phyloP scores from a whole-genome alignment of 2,329 filamentous ascomycete species.

The Paramyrothecium roridum region DNA sequence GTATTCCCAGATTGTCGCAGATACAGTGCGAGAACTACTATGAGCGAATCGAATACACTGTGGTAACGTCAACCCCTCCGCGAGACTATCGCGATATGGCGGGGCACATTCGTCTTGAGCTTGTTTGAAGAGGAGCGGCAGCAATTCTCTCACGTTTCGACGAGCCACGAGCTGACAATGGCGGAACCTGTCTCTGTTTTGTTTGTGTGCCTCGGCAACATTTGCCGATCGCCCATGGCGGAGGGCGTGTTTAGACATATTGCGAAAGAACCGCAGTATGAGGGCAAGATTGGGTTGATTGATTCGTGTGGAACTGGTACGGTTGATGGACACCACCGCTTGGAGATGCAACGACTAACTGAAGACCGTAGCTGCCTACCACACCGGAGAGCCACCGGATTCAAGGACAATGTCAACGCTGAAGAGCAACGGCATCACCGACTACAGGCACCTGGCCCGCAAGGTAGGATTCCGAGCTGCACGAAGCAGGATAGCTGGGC shows the following conservation, averaged over 20 bases:
- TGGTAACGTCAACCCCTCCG: too few species aligned
- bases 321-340: conserved; percentile 10
- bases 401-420: conserved; percentile 80
- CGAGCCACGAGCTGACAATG: conserved; percentile 20
- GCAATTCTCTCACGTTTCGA: neutral
- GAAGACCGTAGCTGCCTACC: conserved; percentile 64
- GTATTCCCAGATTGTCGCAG: neutral
- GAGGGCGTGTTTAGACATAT: conserved; percentile 86
- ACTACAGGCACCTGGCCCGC: conserved; percentile 75
- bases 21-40: too few species aligned
- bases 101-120: neutral
- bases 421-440: conserved; percentile 66
- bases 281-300: conserved; percentile 60
- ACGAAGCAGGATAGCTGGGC: neutral
- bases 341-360: neutral
- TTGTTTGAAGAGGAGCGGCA: neutral
- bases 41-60: too few species aligned
- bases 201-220: conserved; percentile 96
- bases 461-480: conserved; percentile 50
- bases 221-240: conserved; percentile 92
- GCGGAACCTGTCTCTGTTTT: conserved; percentile 64
- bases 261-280: conserved; percentile 57
- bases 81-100: too few species aligned
- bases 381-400: conserved; percentile 74
- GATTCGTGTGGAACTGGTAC: conserved; percentile 84